A percentile compares a stretch with the other conserved stretches of the same genome.
Evolutionary conservation across 805 yeast species (phyloP).

Genomic region (Myxozyma sirexii): DNA sequence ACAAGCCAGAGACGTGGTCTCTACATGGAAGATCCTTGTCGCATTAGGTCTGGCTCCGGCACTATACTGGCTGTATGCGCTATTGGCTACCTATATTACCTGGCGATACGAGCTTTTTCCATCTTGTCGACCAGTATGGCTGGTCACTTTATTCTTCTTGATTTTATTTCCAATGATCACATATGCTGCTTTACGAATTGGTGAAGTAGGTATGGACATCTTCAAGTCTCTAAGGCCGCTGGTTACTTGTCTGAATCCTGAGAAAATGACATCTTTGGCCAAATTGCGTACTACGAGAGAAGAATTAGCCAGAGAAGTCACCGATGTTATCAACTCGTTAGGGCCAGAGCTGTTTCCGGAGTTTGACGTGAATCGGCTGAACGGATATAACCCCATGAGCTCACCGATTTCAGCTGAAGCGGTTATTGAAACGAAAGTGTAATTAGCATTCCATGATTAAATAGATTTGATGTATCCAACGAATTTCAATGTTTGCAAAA

Average conservation of each 20-base stretch:
- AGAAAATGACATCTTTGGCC: constrained; percentile 46
- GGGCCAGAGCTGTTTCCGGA: constrained; percentile 90
- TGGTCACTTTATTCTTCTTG: constrained; percentile 57
- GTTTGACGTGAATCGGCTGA: constrained; percentile 50
- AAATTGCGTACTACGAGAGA: constrained; percentile 63
- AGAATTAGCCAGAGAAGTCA: constrained; percentile 69
- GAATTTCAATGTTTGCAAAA: too few relatives aligned
- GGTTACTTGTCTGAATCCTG: constrained; percentile 50
- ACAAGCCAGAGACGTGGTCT: constrained; percentile 89
- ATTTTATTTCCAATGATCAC: constrained; percentile 70
- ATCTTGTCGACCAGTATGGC: constrained; percentile 34
- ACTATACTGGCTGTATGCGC: constrained; percentile 77
- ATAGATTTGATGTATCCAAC: too few relatives aligned
- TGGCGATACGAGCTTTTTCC: constrained; percentile 41
- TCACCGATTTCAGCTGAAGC: neutral
- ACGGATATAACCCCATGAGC: neutral
- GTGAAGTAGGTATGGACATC: constrained; percentile 91
- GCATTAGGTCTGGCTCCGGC: constrained; percentile 88
- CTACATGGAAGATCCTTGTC: constrained; percentile 94
- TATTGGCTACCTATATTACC: constrained; percentile 44
- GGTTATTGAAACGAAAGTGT: too few relatives aligned
- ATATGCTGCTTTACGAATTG: constrained; percentile 86
- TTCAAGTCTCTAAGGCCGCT: constrained; percentile 82
- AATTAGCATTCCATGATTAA: too few relatives aligned
- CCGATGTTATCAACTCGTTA: constrained; percentile 73